Evolutionary conservation across 192 early-diverging fungal species (phyloP), one percentile per base, ranked within the genome.

Genomic region (Spizellomyces punctatus): DNA sequence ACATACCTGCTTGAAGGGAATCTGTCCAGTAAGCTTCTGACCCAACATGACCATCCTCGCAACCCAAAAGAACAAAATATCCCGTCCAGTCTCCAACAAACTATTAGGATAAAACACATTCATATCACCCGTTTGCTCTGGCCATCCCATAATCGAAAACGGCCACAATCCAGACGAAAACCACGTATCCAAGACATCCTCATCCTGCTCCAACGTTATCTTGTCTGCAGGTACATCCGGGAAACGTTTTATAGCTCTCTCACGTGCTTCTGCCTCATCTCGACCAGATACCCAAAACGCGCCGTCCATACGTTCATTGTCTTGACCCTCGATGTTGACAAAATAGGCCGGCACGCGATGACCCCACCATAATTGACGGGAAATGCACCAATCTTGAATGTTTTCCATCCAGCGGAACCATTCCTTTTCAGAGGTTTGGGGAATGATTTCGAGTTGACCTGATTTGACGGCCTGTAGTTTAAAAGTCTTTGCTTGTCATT

Each of bases 61-160:
- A 57, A 98, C 95, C 98, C 98, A 99, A 90, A 96, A 98, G 90
- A 98, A 98, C 67, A 99, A 76, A 80, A 99, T 99, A 81, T 99
- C 98, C 91, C 92, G 93, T 10, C 98, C 98, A 69, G 96, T 99
- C 83, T 99, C 98, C 27, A 99, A 83, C 27, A 99, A 72, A 5
- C 88, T 80, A 58, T 94, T 93, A 7, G 98, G 98, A 78, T 94
- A 99, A 84, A 94, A 98, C 56, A 80, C 83, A 57, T 89, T 71
- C 63, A 94, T 80, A 77, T 99, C 96, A 0, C 80, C 77, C 4
- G 95, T 98, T 82, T 91, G 87, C 58, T 95, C 86, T 44, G 98
- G 96, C 98, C 96, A 99, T 59, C 98, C 98, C 74, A 96, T 83
- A 71, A 95, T 93, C 5, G 98, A 93, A 81, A 98, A 99, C 22